These are phyloP conservation scores for Phytophthora fragariaefolia DNA, from an alignment of 352 stramenopile species.

Conservation along the genomic window DNA sequence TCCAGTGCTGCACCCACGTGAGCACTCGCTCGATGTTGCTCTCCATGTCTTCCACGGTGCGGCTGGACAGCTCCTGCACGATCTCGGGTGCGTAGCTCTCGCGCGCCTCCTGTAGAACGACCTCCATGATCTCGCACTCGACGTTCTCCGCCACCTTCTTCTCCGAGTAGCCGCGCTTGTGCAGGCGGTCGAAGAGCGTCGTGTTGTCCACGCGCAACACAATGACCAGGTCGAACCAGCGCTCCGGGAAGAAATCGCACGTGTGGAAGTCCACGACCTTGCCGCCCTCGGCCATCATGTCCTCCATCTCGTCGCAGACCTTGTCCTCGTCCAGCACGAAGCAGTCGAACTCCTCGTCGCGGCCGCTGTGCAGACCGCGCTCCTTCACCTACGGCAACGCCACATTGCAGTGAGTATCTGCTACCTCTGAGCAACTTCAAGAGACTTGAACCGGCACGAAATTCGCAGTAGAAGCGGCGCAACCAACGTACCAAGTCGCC, in stretches of 20 bases:
- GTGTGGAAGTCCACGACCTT: conserved; percentile 97
- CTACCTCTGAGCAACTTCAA: not conserved
- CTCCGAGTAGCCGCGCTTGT: conserved; percentile 92
- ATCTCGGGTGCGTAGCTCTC: conserved; percentile 96
- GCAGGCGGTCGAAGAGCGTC: conserved; percentile 90
- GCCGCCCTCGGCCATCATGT: conserved; percentile 88
- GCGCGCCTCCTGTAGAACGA: conserved; percentile 96
- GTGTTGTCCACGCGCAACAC: conserved; percentile 93
- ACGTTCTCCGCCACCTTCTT: conserved; percentile 98
- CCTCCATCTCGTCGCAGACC: conserved; percentile 95
- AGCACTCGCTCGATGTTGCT: conserved; percentile 93
- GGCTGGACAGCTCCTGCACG: conserved; percentile 95
- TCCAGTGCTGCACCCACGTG: conserved; percentile 95
- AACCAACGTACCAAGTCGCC: conserved; percentile 84
- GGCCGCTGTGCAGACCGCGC: conserved; percentile 76
- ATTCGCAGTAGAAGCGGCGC: conserved; percentile 12
- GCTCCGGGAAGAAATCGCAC: conserved; percentile 98
- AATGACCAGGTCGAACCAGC: conserved; percentile 97
- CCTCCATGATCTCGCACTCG: conserved; percentile 98
- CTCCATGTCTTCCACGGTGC: conserved; percentile 97
- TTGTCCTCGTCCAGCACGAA: conserved; percentile 98
- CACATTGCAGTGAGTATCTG: conserved; percentile 22
- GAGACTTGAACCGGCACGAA: not conserved
- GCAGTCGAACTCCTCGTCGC: conserved; percentile 96
- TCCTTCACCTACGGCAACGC: conserved; percentile 60